Evolutionary conservation across 176 grass and related monocot species (phyloP).

Genomic region (Eleusine coracana): DNA sequence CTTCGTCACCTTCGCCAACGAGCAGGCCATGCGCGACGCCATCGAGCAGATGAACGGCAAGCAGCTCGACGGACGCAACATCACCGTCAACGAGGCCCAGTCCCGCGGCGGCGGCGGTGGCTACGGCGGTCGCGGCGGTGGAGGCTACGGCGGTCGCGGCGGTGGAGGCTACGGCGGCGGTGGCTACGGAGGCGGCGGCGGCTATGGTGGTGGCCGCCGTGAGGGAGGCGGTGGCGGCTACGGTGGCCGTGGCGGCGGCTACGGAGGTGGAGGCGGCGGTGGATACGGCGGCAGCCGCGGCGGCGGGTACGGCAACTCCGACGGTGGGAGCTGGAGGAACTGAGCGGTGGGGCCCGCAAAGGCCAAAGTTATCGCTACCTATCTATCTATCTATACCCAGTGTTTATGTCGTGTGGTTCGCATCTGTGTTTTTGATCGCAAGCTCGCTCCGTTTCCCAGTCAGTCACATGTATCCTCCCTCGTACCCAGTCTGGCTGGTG

Average conservation of each 20-base stretch:
- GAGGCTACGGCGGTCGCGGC: neutral
- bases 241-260: neutral
- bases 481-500: neutral
- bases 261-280: neutral
- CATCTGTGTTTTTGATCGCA: slow-evolving; percentile 47
- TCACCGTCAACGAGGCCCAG: slow-evolving; percentile 97
- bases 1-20: slow-evolving; percentile 78
- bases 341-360: slow-evolving; percentile 31
- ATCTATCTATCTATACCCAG: neutral
- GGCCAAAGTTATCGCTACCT: slow-evolving; percentile 44
- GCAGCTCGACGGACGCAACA: slow-evolving; percentile 79
- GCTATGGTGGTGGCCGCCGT: neutral
- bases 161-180: neutral
- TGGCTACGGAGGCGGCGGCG: neutral
- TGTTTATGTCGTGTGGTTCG: neutral
- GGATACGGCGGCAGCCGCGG: neutral
- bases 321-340: slow-evolving; percentile 43
- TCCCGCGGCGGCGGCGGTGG: slow-evolving; percentile 54
- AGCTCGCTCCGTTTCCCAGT: neutral
- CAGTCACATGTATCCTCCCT: neutral
- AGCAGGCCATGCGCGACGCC: slow-evolving; percentile 82
- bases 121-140: neutral
- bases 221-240: neutral
- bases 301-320: slow-evolving; percentile 26
- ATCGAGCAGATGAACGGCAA: slow-evolving; percentile 89